Conservation (phyloP, 2,329 filamentous ascomycete genomes). For the Ophiostoma piceae region DNA sequence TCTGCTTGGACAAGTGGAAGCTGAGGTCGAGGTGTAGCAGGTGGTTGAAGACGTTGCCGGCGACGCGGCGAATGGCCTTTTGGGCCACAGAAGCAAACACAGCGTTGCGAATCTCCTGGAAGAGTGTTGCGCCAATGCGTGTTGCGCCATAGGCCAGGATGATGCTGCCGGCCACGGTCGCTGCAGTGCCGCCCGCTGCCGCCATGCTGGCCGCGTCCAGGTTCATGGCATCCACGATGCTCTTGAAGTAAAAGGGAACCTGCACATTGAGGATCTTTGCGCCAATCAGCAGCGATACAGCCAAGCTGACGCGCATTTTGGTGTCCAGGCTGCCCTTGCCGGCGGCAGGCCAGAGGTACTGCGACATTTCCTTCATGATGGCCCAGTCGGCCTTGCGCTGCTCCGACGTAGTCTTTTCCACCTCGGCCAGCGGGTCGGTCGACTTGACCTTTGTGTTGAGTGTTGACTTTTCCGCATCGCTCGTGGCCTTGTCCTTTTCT, state of each 20-base stretch:
- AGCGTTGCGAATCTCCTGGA: slow-evolving; percentile 91
- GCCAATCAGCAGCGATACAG: slow-evolving; percentile 76
- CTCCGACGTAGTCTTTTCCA: slow-evolving; percentile 69
- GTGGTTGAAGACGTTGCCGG: slow-evolving; percentile 88
- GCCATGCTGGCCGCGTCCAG: slow-evolving; percentile 68
- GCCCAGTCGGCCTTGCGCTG: slow-evolving; percentile 97
- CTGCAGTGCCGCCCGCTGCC: slow-evolving; percentile 73
- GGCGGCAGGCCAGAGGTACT: slow-evolving; percentile 86
- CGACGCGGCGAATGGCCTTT: slow-evolving; percentile 88
- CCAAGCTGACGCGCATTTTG: slow-evolving; percentile 76
- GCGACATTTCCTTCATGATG: slow-evolving; percentile 96
- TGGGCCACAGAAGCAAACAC: slow-evolving; percentile 96
- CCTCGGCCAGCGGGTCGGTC: slow-evolving; percentile 54
- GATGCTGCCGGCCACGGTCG: slow-evolving; percentile 83
- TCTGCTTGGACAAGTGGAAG: slow-evolving; percentile 92
- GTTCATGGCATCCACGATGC: slow-evolving; percentile 96
- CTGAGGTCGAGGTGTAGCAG: slow-evolving; percentile 81
- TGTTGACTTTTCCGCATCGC: not conserved
- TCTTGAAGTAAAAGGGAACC: slow-evolving; percentile 98
- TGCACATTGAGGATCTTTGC: slow-evolving; percentile 96
- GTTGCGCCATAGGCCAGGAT: slow-evolving; percentile 89
- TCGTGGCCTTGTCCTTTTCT: not conserved
- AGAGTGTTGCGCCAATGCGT: slow-evolving; percentile 80
- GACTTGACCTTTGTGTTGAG: slow-evolving; percentile 16
- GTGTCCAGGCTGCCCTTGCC: slow-evolving; percentile 79